Conservation (phyloP, 2,329 filamentous ascomycete species). For the Hymenotorrendiella dingleyae region DNA sequence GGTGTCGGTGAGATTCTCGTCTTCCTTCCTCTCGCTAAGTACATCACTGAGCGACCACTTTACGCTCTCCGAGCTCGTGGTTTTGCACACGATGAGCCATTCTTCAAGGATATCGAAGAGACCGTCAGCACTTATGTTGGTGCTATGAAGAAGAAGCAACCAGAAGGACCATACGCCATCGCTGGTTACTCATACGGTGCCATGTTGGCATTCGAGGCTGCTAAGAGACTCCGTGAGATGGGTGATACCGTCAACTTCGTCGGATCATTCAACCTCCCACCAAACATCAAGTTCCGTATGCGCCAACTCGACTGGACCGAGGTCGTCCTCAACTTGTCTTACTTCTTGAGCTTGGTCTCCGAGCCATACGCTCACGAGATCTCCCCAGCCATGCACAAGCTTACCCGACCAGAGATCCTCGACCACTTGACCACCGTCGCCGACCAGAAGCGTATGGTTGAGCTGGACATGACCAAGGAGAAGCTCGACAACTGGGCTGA, state of each 20-base stretch:
- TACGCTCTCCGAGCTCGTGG: constrained; percentile 39
- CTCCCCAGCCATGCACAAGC: neutral
- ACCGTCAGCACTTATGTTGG: constrained; percentile 35
- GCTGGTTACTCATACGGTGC: constrained; percentile 44
- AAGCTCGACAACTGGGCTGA: neutral
- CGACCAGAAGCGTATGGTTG: neutral
- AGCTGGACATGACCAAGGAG: neutral
- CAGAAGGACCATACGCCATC: constrained; percentile 44
- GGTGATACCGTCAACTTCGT: neutral
- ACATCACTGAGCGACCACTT: constrained; percentile 39
- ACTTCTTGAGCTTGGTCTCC: neutral
- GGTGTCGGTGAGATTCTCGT: constrained; percentile 38
- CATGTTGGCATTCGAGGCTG: constrained; percentile 45
- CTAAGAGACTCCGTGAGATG: constrained; percentile 30
- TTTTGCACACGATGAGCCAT: constrained; percentile 32
- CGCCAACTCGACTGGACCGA: neutral
- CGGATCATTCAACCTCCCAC: neutral
- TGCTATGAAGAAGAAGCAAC: constrained; percentile 38
- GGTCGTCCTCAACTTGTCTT: neutral
- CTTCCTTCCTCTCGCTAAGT: constrained; percentile 35
- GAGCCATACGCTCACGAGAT: neutral
- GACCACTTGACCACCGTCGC: neutral
- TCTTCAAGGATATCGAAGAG: constrained; percentile 36
- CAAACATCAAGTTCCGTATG: neutral
- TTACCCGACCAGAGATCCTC: neutral